phyloP scores from a whole-genome alignment of 306 rosid species.

The Echinosophora koreensis region DNA sequence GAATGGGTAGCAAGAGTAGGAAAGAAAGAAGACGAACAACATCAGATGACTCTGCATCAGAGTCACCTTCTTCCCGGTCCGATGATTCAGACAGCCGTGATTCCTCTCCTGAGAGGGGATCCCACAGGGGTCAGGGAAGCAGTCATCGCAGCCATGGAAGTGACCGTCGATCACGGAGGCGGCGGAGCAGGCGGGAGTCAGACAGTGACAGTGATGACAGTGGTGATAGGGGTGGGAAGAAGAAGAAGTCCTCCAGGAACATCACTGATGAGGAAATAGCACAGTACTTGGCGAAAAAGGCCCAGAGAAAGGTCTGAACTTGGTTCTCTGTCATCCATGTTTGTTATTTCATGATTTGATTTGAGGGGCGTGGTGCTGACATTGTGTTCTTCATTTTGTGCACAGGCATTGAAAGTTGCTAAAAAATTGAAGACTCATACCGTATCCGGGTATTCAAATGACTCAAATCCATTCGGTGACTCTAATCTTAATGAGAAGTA shows the following conservation, averaged over 20 bases:
- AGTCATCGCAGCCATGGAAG: background rate
- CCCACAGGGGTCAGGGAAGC: background rate
- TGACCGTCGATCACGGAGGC: background rate
- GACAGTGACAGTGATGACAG: slow-evolving; percentile 30
- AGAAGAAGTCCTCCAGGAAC: slow-evolving; percentile 55
- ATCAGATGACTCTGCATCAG: slow-evolving; percentile 36
- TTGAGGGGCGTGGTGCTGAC: background rate
- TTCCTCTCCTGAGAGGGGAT: slow-evolving; percentile 5
- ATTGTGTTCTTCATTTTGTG: background rate
- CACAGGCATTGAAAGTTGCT: slow-evolving; percentile 67
- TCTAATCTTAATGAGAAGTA: slow-evolving; percentile 84
- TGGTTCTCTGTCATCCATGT: background rate
- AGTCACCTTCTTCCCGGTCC: slow-evolving; percentile 17
- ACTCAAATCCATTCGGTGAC: slow-evolving; percentile 90
- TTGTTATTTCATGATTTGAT: slow-evolving; percentile 12
- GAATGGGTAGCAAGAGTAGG: slow-evolving; percentile 21
- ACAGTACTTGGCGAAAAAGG: slow-evolving; percentile 78
- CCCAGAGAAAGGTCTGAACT: slow-evolving; percentile 66
- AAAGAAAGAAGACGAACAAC: slow-evolving; percentile 30
- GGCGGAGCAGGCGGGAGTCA: slow-evolving; percentile 13
- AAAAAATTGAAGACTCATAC: slow-evolving; percentile 68
- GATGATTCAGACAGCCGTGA: slow-evolving; percentile 2
- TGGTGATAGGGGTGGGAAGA: slow-evolving; percentile 4
- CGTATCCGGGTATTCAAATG: slow-evolving; percentile 80
- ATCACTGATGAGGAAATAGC: slow-evolving; percentile 69